phyloP scores from a whole-genome alignment of 2,329 filamentous ascomycete species.

The Akanthomyces uredinophilus region DNA sequence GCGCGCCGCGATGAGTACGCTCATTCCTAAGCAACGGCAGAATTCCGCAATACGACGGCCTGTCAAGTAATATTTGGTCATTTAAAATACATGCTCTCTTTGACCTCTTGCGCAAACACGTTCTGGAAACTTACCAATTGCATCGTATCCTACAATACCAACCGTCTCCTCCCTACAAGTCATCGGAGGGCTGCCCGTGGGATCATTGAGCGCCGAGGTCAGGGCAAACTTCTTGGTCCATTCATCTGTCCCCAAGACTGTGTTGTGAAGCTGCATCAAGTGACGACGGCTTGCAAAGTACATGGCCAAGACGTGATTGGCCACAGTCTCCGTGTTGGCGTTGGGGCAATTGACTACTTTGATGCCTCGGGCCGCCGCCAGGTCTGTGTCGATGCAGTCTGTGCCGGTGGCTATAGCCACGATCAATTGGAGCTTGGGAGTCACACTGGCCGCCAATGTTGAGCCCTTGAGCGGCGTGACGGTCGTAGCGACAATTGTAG shows the following conservation, averaged over 20 bases:
- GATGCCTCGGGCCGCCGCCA: constrained; percentile 63
- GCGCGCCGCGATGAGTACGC: constrained; percentile 21
- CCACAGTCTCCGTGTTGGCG: constrained; percentile 69
- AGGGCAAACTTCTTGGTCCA: constrained; percentile 19
- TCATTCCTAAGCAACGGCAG: constrained; percentile 21
- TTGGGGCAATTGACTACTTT: constrained; percentile 69
- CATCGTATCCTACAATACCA: constrained; percentile 25
- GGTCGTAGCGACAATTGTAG: not conserved
- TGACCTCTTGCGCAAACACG: not conserved
- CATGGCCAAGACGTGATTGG: constrained; percentile 65
- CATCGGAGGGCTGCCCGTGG: constrained; percentile 21
- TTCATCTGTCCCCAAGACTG: constrained; percentile 1
- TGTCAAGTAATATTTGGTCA: not conserved
- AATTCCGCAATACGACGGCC: constrained; percentile 22
- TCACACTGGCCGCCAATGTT: not conserved
- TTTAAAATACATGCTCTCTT: not conserved
- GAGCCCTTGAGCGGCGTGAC: constrained; percentile 1
- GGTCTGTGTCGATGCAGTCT: constrained; percentile 67
- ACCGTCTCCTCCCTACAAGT: constrained; percentile 25
- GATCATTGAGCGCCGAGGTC: constrained; percentile 17
- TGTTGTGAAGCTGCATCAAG: constrained; percentile 7
- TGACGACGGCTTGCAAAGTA: constrained; percentile 47
- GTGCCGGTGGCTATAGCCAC: constrained; percentile 42
- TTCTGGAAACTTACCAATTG: not conserved
- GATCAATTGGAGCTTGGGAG: constrained; percentile 2